Evolutionary conservation across 805 yeast species (phyloP), one percentile per base, ranked within the genome.

Genomic region (Cyberlindnera bimundalis): DNA sequence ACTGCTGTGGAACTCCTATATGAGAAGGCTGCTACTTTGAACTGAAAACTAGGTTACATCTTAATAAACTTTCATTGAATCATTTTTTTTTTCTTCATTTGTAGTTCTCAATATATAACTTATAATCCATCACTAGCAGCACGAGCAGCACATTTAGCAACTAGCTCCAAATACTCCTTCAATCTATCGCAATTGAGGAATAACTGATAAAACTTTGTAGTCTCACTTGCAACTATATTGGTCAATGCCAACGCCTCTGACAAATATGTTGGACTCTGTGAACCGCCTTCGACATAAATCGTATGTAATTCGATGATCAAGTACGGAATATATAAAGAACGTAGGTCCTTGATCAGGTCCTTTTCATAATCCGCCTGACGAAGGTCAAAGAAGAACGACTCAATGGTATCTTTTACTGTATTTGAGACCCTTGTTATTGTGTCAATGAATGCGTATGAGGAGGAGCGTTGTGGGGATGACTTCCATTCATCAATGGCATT

Each of bases 11-110:
- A 93, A 55, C 73, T 87, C 52, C 72, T 93, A 55, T 93, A 89
- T 57, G 98, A 90, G 60, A 93, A 91, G 69, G 98, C 97, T 9
- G 79, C 95, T 31, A 75, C 83, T 17, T 72, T 90, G 53, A 85
- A 86, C 54, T 88, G 69, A 32, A 12, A 5, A 7, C 5, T 7
- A 5, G 12, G n/a, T 6, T 30, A 20, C n/a, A 20, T 11, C 5
- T n/a, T 15, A 11, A 17, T 15, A 11, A 13, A 30, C 24, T 21
- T 21, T 29, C 8, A 29, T 6, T 10, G 6, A 12, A 7, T 13
- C 8, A 26, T 7, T 26, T 26, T 26, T 13, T 14, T 10, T 26
- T 8, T 23, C 11, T 8, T 23, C 11, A 8, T 8, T 8, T 23
- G 10, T n/a, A 27, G 29, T 12, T 4, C 10, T 10, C 10, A n/a